Evolutionary conservation across 805 yeast species (phyloP).

Genomic region (Ogataea salicorniae): DNA sequence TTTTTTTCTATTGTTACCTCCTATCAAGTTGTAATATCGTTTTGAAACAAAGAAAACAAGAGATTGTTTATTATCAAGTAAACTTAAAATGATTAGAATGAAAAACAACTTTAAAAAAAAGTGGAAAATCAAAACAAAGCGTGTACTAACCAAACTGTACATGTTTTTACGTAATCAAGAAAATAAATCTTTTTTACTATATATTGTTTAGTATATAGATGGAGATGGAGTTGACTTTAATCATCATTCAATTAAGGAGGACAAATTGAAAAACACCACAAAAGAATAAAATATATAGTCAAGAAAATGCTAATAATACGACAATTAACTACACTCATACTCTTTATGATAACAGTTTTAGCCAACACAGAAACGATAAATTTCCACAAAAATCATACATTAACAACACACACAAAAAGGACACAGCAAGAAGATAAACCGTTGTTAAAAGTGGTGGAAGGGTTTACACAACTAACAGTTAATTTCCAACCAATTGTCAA

Average conservation of each 20-base stretch:
- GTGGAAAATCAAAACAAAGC: too few relatives aligned
- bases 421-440: neutral
- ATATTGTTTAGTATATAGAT: too few relatives aligned
- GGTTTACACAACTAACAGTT: constrained; percentile 2
- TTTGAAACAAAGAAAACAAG: neutral
- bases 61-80: neutral
- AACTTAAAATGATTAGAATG: too few relatives aligned
- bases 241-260: too few relatives aligned
- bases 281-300: too few relatives aligned
- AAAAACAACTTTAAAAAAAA: too few relatives aligned
- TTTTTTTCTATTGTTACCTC: neutral
- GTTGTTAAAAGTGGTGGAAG: neutral
- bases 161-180: too few relatives aligned
- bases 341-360: neutral
- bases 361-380: constrained; percentile 22
- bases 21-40: neutral
- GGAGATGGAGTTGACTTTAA: too few relatives aligned
- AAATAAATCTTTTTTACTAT: too few relatives aligned
- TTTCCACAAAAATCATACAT: neutral
- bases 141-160: too few relatives aligned
- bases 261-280: too few relatives aligned
- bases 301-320: neutral
- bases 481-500: constrained; percentile 9
- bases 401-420: too few relatives aligned
- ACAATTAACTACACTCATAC: neutral